Evolutionary conservation across 495 filamentous ascomycete species (phyloP).

Genomic region (Aspergillus indologenus): DNA sequence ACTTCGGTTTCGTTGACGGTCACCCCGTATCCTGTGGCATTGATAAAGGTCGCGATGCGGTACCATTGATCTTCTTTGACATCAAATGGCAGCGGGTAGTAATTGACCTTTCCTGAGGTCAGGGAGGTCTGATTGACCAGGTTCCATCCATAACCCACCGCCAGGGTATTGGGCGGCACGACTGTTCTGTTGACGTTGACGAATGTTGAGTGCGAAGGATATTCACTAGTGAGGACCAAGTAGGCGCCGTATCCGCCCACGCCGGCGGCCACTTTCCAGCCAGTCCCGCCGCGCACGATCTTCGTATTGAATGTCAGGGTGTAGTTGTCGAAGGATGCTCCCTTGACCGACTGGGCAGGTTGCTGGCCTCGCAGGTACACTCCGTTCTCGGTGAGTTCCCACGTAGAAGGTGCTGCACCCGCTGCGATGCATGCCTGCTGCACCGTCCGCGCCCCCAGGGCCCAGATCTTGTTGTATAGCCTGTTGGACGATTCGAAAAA

Average conservation of each 20-base stretch:
- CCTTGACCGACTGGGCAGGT: slow-evolving; percentile 16
- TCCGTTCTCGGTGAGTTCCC: slow-evolving; percentile 18
- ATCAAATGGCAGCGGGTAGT: slow-evolving; percentile 8
- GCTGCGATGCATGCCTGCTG: slow-evolving; percentile 20
- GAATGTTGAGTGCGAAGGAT: slow-evolving; percentile 7
- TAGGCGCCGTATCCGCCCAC: slow-evolving; percentile 19
- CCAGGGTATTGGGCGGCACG: slow-evolving; percentile 16
- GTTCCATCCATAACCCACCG: slow-evolving; percentile 19
- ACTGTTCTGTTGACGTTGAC: slow-evolving; percentile 15
- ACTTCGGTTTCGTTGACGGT: slow-evolving; percentile 14
- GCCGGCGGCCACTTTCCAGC: slow-evolving; percentile 20
- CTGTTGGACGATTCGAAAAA: slow-evolving; percentile 20
- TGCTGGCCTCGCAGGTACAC: slow-evolving; percentile 20
- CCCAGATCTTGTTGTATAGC: slow-evolving; percentile 26
- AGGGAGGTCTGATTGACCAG: slow-evolving; percentile 20
- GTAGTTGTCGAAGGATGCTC: slow-evolving; percentile 16
- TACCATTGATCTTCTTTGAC: slow-evolving; percentile 19
- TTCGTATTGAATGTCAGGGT: slow-evolving; percentile 21
- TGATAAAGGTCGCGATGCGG: slow-evolving; percentile 15
- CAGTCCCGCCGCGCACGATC: slow-evolving; percentile 22
- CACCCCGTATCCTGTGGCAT: slow-evolving; percentile 17
- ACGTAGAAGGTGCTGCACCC: slow-evolving; percentile 18
- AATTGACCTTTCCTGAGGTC: slow-evolving; percentile 8
- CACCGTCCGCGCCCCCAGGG: slow-evolving; percentile 18
- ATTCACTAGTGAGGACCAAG: slow-evolving; percentile 17